Evolutionary conservation across 257 asterid species (phyloP).

Genomic region (Cinchona pubescens): DNA sequence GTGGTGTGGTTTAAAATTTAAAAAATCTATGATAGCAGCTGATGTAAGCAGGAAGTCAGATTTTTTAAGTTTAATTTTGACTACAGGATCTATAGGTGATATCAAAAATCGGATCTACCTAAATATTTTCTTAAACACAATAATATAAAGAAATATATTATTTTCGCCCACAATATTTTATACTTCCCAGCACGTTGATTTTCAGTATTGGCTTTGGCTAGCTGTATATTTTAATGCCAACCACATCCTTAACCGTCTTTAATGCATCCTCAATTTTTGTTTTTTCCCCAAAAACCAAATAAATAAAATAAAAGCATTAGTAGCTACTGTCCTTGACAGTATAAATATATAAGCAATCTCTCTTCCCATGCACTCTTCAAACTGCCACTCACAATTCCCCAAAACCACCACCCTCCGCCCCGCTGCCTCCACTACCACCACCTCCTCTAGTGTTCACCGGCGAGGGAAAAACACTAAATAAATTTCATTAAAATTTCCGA

Average conservation of each 20-base stretch:
- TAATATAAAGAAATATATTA: no score
- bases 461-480: no score
- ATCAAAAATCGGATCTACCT: no score
- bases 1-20: no score
- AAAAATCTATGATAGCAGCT: no score
- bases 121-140: no score
- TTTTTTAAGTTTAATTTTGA: no score
- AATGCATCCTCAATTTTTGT: neutral
- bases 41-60: no score
- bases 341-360: neutral
- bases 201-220: neutral
- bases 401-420: neutral
- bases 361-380: neutral
- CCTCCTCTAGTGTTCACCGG: no score
- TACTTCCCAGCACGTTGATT: conserved; percentile 5
- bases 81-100: no score
- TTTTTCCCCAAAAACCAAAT: no score
- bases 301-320: no score
- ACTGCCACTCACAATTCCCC: neutral
- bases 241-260: neutral
- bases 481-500: neutral
- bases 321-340: neutral
- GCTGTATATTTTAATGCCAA: conserved; percentile 1
- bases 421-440: neutral
- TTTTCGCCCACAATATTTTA: neutral